Percentiles rank a stretch among this genome's conserved stretches.
phyloP scores from a whole-genome alignment of 2,329 filamentous ascomycete genomes.

The Xylariaceae sp. region DNA sequence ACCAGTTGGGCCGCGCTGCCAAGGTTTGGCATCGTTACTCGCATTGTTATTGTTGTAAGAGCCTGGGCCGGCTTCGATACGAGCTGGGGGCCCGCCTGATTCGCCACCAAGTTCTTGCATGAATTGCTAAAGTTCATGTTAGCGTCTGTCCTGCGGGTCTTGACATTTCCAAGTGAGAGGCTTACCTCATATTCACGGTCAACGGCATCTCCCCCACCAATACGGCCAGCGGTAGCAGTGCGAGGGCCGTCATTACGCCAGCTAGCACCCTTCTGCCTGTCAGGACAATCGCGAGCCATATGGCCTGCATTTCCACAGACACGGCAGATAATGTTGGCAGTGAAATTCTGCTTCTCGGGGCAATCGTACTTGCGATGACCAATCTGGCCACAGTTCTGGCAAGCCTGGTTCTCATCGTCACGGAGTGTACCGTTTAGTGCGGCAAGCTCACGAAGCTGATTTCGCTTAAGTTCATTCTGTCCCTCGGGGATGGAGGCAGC shows the following conservation, averaged over 20 bases:
- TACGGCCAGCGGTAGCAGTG: conserved; percentile 65
- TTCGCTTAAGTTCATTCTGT: conserved; percentile 98
- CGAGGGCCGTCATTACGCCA: conserved; percentile 79
- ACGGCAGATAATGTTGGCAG: conserved; percentile 98
- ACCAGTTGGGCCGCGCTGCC: conserved; percentile 85
- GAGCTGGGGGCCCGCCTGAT: conserved; percentile 69
- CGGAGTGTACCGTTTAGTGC: conserved; percentile 98
- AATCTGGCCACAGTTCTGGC: conserved; percentile 99
- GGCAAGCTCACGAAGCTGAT: conserved; percentile 96
- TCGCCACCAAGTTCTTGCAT: conserved; percentile 95
- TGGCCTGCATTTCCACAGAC: conserved; percentile 98
- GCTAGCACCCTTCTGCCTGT: conserved; percentile 85
- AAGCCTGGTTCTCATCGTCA: conserved; percentile 98
- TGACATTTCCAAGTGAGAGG: not conserved
- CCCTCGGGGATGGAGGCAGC: conserved; percentile 98
- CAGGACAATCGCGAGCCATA: conserved; percentile 97
- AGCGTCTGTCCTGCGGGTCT: conserved; percentile 40
- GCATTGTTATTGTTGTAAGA: conserved; percentile 52
- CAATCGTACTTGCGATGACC: conserved; percentile 99
- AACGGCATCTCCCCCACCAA: conserved; percentile 81
- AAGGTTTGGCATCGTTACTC: conserved; percentile 71
- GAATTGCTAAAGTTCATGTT: conserved; percentile 70
- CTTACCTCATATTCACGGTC: conserved; percentile 94
- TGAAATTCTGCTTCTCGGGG: conserved; percentile 96
- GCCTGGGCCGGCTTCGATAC: conserved; percentile 84